A percentile compares a stretch with the other conserved stretches of the same genome.
phyloP scores from a whole-genome alignment of 2,329 filamentous ascomycete species.

The Aspergillus piperis region DNA sequence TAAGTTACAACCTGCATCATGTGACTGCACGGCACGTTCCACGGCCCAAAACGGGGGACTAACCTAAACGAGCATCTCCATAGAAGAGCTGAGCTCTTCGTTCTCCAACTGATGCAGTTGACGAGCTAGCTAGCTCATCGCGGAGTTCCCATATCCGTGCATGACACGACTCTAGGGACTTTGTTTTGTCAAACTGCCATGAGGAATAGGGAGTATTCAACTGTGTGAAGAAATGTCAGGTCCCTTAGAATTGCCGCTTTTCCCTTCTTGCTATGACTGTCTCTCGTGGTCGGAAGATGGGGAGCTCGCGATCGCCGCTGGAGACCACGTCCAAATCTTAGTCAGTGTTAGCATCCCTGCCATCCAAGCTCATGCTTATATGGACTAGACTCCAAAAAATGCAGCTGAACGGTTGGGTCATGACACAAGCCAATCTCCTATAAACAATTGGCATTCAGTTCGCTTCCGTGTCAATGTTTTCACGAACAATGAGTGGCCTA shows the following conservation, averaged over 20 bases:
- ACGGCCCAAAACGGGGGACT: not conserved
- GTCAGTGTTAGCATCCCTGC: slow-evolving; percentile 33
- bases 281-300: slow-evolving; percentile 63
- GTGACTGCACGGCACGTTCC: not conserved
- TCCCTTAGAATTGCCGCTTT: slow-evolving; percentile 45
- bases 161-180: not conserved
- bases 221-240: slow-evolving; percentile 19
- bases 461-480: slow-evolving; percentile 56
- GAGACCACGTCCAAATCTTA: slow-evolving; percentile 58
- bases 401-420: slow-evolving; percentile 20
- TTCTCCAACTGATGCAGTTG: not conserved
- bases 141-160: not conserved
- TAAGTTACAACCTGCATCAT: not conserved
- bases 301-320: slow-evolving; percentile 58
- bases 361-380: slow-evolving; percentile 12
- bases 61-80: not conserved
- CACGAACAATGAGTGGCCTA: slow-evolving; percentile 52
- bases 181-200: not conserved
- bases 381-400: slow-evolving; percentile 31
- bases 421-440: slow-evolving; percentile 24
- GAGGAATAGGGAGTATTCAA: not conserved
- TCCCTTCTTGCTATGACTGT: slow-evolving; percentile 55
- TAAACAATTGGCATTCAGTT: slow-evolving; percentile 38
- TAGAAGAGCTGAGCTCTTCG: not conserved
- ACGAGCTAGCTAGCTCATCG: not conserved